These are phyloP conservation scores for Trapa incisa DNA, from an alignment of 345 rosid genomes.

Conservation along the genomic window DNA sequence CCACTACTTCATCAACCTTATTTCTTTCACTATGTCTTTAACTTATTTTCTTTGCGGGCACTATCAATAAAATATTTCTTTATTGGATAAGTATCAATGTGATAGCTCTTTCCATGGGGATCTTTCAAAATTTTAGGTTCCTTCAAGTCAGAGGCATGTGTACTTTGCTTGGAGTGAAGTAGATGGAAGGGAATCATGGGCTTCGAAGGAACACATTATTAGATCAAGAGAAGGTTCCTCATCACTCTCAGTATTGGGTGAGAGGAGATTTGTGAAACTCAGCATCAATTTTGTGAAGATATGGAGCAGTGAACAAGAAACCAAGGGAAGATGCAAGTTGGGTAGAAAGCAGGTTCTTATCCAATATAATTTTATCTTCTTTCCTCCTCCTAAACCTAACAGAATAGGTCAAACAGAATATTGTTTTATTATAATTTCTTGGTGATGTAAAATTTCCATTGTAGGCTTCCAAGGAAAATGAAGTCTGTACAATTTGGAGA, in stretches of 20 bases:
- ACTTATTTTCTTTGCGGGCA: no score
- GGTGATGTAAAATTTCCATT: slow-evolving; percentile 6
- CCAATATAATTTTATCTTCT: background rate
- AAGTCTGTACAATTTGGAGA: slow-evolving; percentile 79
- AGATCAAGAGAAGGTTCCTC: slow-evolving; percentile 57
- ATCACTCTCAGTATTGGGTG: slow-evolving; percentile 36
- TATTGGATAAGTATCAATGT: no score
- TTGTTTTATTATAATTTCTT: background rate
- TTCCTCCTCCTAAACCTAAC: background rate
- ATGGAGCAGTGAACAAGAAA: slow-evolving; percentile 80
- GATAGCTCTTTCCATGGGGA: background rate
- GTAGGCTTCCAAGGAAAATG: slow-evolving; percentile 53
- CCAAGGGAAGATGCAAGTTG: slow-evolving; percentile 57
- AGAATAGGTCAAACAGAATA: background rate
- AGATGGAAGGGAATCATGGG: slow-evolving; percentile 32
- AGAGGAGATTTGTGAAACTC: slow-evolving; percentile 55
- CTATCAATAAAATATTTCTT: no score
- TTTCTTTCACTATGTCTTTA: background rate
- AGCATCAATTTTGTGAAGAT: slow-evolving; percentile 62
- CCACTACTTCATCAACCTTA: background rate
- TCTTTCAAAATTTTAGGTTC: slow-evolving; percentile 41
- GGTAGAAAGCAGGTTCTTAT: slow-evolving; percentile 65
- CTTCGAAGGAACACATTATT: slow-evolving; percentile 33
- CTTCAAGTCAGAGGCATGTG: slow-evolving; percentile 79
- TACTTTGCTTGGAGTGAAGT: slow-evolving; percentile 64